A percentile compares a stretch with the other conserved stretches of the same genome.
These are phyloP conservation scores for Podospora sp. DNA, from an alignment of 495 filamentous ascomycete genomes.

Conservation along the genomic window DNA sequence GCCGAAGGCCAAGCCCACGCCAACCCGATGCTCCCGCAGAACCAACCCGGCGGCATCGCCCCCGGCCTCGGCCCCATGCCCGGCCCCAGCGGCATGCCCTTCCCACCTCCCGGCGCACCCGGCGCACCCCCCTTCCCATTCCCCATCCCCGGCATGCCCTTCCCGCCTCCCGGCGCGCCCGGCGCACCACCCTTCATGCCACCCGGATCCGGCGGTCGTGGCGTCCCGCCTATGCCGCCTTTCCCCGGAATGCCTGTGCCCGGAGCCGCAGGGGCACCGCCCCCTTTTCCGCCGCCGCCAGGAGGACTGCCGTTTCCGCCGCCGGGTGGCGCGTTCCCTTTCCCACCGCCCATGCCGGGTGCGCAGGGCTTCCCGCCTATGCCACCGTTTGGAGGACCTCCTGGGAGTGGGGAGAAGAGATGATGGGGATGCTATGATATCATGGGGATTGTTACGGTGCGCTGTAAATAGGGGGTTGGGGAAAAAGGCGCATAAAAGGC, in stretches of 20 bases:
- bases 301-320: constrained; percentile 56
- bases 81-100: constrained; percentile 41
- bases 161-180: constrained; percentile 19
- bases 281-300: constrained; percentile 44
- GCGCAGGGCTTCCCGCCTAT: constrained; percentile 47
- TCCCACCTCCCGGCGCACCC: constrained; percentile 21
- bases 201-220: constrained; percentile 53
- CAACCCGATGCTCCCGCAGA: constrained; percentile 77
- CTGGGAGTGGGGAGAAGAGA: constrained; percentile 32
- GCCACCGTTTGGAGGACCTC: constrained; percentile 34
- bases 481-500: neutral
- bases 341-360: constrained; percentile 39
- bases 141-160: constrained; percentile 40
- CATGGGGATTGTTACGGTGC: neutral
- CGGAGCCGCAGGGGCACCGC: constrained; percentile 27
- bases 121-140: constrained; percentile 57
- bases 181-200: constrained; percentile 12
- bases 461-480: neutral
- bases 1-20: constrained; percentile 85
- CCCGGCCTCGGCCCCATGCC: constrained; percentile 46
- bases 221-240: constrained; percentile 58
- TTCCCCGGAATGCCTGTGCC: constrained; percentile 62
- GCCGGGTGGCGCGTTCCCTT: constrained; percentile 49
- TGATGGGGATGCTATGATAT: constrained; percentile 2
- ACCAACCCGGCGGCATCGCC: constrained; percentile 58